These are phyloP conservation scores for Adansonia gregorii DNA, from an alignment of 441 rosid genomes.

Conservation along the genomic window DNA sequence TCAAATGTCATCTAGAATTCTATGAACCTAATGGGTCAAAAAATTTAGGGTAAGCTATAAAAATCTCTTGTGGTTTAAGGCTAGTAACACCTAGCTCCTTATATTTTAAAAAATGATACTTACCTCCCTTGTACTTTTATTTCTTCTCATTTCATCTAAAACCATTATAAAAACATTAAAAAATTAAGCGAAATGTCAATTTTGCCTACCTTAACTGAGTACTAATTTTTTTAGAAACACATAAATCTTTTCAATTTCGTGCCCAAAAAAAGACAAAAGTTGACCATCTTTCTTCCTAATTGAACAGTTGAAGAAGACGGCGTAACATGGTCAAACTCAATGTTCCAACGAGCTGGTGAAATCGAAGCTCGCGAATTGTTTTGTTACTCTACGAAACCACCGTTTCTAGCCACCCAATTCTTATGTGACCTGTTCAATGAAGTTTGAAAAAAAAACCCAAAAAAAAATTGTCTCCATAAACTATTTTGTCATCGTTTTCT, in stretches of 20 bases:
- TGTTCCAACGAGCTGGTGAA: constrained; percentile 41
- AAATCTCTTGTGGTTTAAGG: too few relatives aligned
- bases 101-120: too few relatives aligned
- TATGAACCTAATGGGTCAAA: too few relatives aligned
- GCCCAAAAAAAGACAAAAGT: neutral
- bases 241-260: neutral
- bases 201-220: too few relatives aligned
- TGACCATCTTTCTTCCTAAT: constrained; percentile 44
- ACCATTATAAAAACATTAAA: too few relatives aligned
- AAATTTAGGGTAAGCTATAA: too few relatives aligned
- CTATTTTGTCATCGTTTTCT: neutral
- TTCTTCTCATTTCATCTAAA: too few relatives aligned
- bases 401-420: constrained; percentile 37
- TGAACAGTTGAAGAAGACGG: constrained; percentile 40
- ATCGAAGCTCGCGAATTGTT: constrained; percentile 35
- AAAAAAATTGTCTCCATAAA: neutral
- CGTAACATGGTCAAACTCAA: constrained; percentile 37
- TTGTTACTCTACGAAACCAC: constrained; percentile 39
- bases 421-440: constrained; percentile 52
- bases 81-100: too few relatives aligned
- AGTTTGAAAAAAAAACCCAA: constrained; percentile 31
- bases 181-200: too few relatives aligned
- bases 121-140: too few relatives aligned
- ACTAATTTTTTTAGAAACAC: neutral
- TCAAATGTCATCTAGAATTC: too few relatives aligned